Conservation (phyloP, 148 eudicot genomes). For the Vaccinium macrocarpon region DNA sequence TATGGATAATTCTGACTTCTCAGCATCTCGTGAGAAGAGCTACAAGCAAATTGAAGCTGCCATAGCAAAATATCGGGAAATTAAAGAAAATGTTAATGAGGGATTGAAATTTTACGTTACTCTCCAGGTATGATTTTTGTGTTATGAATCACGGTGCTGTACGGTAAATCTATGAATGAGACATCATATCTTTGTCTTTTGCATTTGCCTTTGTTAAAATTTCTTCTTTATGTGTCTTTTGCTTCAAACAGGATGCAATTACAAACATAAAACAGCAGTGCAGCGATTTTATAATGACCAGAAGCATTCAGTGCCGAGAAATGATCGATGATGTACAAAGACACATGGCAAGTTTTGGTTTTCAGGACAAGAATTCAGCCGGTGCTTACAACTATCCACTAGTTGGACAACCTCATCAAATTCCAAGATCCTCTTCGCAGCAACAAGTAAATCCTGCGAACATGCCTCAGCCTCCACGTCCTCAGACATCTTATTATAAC, state of each 20-base stretch:
- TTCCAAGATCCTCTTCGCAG: constrained; percentile 49
- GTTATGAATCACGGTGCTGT: not conserved
- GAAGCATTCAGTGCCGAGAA: constrained; percentile 93
- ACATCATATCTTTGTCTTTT: not conserved
- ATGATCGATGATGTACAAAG: constrained; percentile 92
- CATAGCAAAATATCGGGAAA: constrained; percentile 80
- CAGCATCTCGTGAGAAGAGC: constrained; percentile 82
- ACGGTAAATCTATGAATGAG: not conserved
- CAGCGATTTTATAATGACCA: constrained; percentile 91
- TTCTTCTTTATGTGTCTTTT: not conserved
- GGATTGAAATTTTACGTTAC: constrained; percentile 96
- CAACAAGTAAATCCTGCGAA: constrained; percentile 44
- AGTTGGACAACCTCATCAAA: constrained; percentile 51
- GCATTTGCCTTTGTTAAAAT: not conserved
- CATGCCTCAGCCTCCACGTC: constrained; percentile 41
- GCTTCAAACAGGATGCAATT: constrained; percentile 75
- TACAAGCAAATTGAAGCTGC: constrained; percentile 97
- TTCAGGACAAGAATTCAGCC: constrained; percentile 61
- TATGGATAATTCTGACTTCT: not conserved
- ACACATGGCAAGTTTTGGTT: constrained; percentile 75
- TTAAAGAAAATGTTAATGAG: constrained; percentile 89
- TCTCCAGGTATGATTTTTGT: constrained; percentile 61
- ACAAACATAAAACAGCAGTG: constrained; percentile 86
- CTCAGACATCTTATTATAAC: constrained; percentile 44
- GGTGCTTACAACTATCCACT: constrained; percentile 58